These are phyloP conservation scores for Mimosa bimucronata DNA, from an alignment of 306 rosid genomes.

Conservation along the genomic window DNA sequence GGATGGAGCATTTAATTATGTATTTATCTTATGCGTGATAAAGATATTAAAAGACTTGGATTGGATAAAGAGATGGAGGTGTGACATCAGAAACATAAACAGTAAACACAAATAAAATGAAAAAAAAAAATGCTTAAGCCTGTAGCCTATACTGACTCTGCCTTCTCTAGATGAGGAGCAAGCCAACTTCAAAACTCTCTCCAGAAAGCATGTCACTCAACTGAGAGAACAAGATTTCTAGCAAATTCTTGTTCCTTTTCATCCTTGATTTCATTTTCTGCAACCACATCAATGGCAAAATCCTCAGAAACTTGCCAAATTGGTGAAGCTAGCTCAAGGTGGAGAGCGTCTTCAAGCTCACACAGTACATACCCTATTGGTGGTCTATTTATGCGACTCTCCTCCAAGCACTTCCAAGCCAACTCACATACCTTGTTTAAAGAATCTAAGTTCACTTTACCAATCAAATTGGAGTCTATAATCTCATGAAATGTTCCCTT, in stretches of 20 bases:
- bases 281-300: background rate
- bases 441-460: slow-evolving; percentile 63
- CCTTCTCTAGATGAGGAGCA: too few species aligned
- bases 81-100: too few species aligned
- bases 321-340: slow-evolving; percentile 22
- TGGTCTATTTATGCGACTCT: slow-evolving; percentile 34
- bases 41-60: too few species aligned
- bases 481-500: slow-evolving; percentile 77
- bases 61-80: too few species aligned
- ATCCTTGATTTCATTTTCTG: background rate
- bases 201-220: background rate
- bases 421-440: slow-evolving; percentile 27
- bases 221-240: background rate
- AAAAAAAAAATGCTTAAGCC: too few species aligned
- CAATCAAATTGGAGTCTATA: slow-evolving; percentile 78
- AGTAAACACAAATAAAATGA: too few species aligned
- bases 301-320: background rate
- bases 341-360: slow-evolving; percentile 33
- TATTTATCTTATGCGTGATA: too few species aligned
- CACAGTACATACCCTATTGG: slow-evolving; percentile 36
- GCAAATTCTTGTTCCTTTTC: background rate
- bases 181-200: too few species aligned
- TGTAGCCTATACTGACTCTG: too few species aligned
- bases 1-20: too few species aligned
- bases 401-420: slow-evolving; percentile 40